phyloP scores from a whole-genome alignment of 441 rosid genomes.

The Breynia disticha region DNA sequence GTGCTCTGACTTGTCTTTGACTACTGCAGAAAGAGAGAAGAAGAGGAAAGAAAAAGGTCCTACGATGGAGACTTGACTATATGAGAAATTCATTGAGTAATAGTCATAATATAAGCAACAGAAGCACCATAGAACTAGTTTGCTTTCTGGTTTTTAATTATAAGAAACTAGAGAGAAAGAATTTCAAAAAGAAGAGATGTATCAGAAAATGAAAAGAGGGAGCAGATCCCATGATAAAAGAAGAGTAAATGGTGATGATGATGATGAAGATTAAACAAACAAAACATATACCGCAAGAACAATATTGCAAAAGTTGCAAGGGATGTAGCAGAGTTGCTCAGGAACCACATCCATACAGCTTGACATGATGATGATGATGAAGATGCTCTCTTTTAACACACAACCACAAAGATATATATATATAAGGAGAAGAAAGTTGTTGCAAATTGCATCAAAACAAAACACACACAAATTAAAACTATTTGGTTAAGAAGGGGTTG shows the following conservation, averaged over 20 bases:
- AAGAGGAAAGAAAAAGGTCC: conserved; percentile 22
- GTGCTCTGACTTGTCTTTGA: conserved; percentile 45
- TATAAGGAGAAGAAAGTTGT: too few species aligned
- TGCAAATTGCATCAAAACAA: too few species aligned
- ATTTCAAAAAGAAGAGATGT: background rate
- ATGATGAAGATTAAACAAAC: conserved; percentile 2
- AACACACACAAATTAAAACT: too few species aligned
- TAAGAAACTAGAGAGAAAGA: too few species aligned
- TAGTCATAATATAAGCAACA: background rate
- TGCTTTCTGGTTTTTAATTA: too few species aligned
- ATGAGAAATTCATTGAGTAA: conserved; percentile 10
- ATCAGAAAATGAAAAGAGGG: background rate
- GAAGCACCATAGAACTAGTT: background rate
- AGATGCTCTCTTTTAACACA: background rate
- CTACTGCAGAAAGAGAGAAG: conserved; percentile 30
- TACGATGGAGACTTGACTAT: conserved; percentile 58
- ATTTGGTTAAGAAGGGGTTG: background rate
- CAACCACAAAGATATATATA: background rate
- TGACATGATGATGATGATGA: conserved; percentile 29
- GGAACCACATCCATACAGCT: conserved; percentile 44
- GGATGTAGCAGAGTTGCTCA: conserved; percentile 96
- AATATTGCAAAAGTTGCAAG: conserved; percentile 94
- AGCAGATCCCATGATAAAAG: background rate
- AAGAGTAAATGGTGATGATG: background rate
- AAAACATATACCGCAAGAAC: conserved; percentile 83